Base-by-base conservation (phyloP, 352 stramenopile species). In the Globisporangium viniferum region DNA sequence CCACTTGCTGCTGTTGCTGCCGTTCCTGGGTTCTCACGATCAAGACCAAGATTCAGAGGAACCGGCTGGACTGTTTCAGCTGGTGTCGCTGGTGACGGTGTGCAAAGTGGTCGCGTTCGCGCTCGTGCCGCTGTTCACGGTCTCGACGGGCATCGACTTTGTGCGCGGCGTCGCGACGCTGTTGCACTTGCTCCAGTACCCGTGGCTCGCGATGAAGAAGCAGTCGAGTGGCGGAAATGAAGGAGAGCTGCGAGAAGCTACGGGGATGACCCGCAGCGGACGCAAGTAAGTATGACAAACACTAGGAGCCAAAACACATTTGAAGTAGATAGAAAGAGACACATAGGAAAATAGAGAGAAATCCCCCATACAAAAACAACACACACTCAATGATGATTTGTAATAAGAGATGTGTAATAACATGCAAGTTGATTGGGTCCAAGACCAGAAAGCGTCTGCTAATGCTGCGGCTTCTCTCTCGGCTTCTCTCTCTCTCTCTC, bases 1-100 rank as follows among this genome's bases (percentile, higher is more conserved):
- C 1, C 77, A 86, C 31, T 35, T 92, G 56, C 69, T 94, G 9
- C 77, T 93, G 9, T 36, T 93, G 36, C 80, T 89, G 36, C 83
- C 83, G 24, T 79, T 84, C 31, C 74, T 62, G 53, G 62, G 54
- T 4, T 24, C 5, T 3, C 67, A 24, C 6, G 6, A 14, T 31
- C 55, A 31, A 5, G 15, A 60, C 29, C 31, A 59, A 10, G 27
- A 29, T 33, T 33, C 2, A 8, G 10, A 36, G 27, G 54, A n/a
- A 8, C 4, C 6, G 29, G 2, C 55, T 31, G 15, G 18, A 15
- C 4, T 31, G 29, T 2, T 48, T 46, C 20, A 31, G 55, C 20
- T 46, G 9, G 20, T 31, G 48, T 57, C 77, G 3, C 66, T 60
- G 0, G 46, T 9, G 18, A 24, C 44, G 7, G 44, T 59, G 9